phyloP scores from a whole-genome alignment of 148 eudicot genomes.

The Heliosperma pusillum region DNA sequence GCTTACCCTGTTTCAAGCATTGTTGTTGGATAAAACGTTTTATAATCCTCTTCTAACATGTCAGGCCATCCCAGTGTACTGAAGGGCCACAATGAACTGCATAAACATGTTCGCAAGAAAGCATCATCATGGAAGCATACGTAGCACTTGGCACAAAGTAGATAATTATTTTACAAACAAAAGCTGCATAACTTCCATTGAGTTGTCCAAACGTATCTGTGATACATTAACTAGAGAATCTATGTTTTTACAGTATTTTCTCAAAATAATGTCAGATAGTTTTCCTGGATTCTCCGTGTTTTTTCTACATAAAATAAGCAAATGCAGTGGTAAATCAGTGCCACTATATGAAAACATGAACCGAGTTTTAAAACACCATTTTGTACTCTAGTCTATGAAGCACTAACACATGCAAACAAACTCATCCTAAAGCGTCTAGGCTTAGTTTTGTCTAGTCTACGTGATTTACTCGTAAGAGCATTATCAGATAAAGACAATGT shows the following conservation, averaged over 20 bases:
- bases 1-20: conserved; percentile 95
- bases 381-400: background rate
- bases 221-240: background rate
- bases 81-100: conserved; percentile 93
- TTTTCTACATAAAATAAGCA: background rate
- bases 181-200: background rate
- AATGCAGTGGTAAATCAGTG: background rate
- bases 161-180: background rate
- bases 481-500: background rate
- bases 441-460: background rate
- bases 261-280: background rate
- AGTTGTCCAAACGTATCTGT: background rate
- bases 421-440: background rate
- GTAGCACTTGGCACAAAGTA: background rate
- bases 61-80: conserved; percentile 99
- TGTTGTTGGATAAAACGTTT: conserved; percentile 83
- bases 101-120: conserved; percentile 17
- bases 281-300: background rate
- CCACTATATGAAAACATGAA: background rate
- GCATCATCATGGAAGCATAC: conserved; percentile 9
- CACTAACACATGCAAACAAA: background rate
- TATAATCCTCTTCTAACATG: conserved; percentile 70
- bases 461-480: background rate
- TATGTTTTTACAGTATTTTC: background rate
- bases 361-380: background rate